A percentile compares a stretch with the other conserved stretches of the same genome.
These are phyloP conservation scores for Odontarrhena argentea DNA, from an alignment of 345 rosid species.

Conservation along the genomic window DNA sequence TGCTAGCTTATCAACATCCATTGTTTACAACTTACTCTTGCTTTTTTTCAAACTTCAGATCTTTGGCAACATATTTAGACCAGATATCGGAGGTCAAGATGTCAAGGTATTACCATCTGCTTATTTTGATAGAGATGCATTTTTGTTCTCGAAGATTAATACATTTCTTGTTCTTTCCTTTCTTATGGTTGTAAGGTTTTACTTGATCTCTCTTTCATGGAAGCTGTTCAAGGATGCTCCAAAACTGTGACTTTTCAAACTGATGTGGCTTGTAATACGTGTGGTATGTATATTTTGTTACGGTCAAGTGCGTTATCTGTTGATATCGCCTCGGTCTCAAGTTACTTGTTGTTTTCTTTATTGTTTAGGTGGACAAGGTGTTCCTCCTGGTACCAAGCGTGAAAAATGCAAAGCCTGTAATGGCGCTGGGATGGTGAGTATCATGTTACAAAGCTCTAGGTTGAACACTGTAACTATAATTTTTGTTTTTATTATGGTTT, in stretches of 20 bases:
- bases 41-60: slow-evolving; percentile 31
- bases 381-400: slow-evolving; percentile 96
- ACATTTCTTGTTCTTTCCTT: slow-evolving; percentile 18
- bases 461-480: slow-evolving; percentile 12
- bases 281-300: slow-evolving; percentile 60
- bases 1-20: background rate
- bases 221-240: slow-evolving; percentile 97
- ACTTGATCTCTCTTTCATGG: slow-evolving; percentile 95
- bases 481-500: slow-evolving; percentile 8
- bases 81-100: slow-evolving; percentile 79
- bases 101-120: slow-evolving; percentile 65
- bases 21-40: slow-evolving; percentile 7
- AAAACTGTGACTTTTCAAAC: slow-evolving; percentile 86
- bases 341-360: slow-evolving; percentile 16
- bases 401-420: slow-evolving; percentile 80
- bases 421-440: slow-evolving; percentile 90
- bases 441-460: slow-evolving; percentile 17
- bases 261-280: slow-evolving; percentile 78
- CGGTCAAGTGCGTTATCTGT: background rate
- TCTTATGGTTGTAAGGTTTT: slow-evolving; percentile 56
- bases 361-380: slow-evolving; percentile 84
- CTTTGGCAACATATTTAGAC: slow-evolving; percentile 53
- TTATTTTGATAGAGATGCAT: slow-evolving; percentile 10
- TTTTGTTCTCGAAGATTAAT: slow-evolving; percentile 28
- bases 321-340: background rate